phyloP scores from a whole-genome alignment of 345 rosid genomes.

The Sisymbrium altissimum region DNA sequence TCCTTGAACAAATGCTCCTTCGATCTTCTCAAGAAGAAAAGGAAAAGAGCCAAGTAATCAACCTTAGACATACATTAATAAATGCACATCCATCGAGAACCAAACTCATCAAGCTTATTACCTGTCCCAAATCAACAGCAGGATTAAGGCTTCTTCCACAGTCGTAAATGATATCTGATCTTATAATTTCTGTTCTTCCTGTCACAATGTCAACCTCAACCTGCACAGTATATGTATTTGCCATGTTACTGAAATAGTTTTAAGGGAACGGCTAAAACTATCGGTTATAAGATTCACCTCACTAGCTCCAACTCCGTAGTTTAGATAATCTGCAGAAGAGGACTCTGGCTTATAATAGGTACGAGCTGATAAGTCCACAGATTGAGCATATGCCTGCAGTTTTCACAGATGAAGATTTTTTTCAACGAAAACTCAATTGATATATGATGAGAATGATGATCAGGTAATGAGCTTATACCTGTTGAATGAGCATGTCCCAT shows the following conservation, averaged over 20 bases:
- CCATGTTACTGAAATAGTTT: neutral
- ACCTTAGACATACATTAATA: neutral
- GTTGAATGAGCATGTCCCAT: constrained; percentile 69
- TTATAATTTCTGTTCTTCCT: constrained; percentile 49
- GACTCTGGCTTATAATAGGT: constrained; percentile 53
- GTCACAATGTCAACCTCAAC: constrained; percentile 88
- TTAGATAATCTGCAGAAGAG: constrained; percentile 53
- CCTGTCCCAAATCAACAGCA: constrained; percentile 97
- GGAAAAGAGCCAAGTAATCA: neutral
- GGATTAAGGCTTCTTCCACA: constrained; percentile 63
- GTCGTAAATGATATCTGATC: constrained; percentile 39
- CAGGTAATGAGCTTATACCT: constrained; percentile 42
- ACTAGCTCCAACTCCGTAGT: constrained; percentile 88
- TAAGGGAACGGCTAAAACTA: neutral
- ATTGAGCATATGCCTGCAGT: constrained; percentile 59
- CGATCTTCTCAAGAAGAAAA: constrained; percentile 49
- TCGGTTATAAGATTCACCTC: constrained; percentile 56
- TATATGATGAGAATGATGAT: neutral
- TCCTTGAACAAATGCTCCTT: constrained; percentile 94
- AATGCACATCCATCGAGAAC: neutral
- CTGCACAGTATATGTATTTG: constrained; percentile 35
- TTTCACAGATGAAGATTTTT: neutral
- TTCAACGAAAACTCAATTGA: neutral
- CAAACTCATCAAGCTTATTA: constrained; percentile 28
- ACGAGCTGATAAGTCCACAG: constrained; percentile 63